Evolutionary conservation across 768 basidiomycete genomes (phyloP), one percentile per base, ranked within the genome.

Genomic region (Tricholoma furcatifolium): DNA sequence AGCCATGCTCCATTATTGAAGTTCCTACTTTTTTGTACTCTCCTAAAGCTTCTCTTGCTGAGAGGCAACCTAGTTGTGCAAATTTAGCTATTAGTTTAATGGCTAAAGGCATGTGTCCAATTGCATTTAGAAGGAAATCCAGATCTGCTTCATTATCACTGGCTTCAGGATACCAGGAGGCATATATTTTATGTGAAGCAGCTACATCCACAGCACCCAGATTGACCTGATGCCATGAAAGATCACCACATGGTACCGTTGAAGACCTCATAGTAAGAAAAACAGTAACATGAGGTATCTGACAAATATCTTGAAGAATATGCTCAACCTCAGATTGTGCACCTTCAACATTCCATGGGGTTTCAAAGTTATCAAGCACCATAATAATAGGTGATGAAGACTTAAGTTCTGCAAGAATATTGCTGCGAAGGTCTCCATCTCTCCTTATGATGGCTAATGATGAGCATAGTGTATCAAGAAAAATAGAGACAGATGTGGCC

Each of bases 361-460:
- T 71, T 60, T 76, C 74, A 47, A 76, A 72, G 47, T 75, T 72
- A 49, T 75, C 73, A 8, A 76, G 59, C 20, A 74, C 51, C 18
- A 76, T 30, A 20, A 75, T 41, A 7, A 67, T 55, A 6, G 62
- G 65, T 3, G 60, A 57, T n/a, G 54, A 57, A 9, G 61, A 54
- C 20, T 53, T 39, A 17, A 68, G 65, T 47, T 65, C 63, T 17
- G 43, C 46, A 23, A 65, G 41, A 42, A 65, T 60, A 45, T 63
- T 53, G 9, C 30, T 46, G 15, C 63, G 55, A 6, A 44, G 43
- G 50, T 65, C 58, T 15, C 60, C 54, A 15, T 62, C 64, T 24
- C 53, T 54, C 6, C 48, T 49, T n/a, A 60, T 59, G 43, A 66
- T 57, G n/a, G 58, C 58, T 15, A 71, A 45, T 18, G 58, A 34